Percentiles rank a stretch among this genome's conserved stretches.
These are phyloP conservation scores for Cicer judaicum DNA, from an alignment of 306 rosid species.

Conservation along the genomic window DNA sequence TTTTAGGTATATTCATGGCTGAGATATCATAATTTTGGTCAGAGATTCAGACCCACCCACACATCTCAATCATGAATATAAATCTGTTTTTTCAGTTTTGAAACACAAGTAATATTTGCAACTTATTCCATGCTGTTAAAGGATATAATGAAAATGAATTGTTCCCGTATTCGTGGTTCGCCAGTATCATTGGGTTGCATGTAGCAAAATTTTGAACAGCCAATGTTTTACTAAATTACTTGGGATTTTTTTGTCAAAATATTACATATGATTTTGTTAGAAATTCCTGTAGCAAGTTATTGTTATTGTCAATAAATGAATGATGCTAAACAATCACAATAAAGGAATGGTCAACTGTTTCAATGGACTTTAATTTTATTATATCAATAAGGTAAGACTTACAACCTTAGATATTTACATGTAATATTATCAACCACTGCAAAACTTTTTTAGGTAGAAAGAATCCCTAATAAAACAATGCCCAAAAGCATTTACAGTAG, in stretches of 20 bases:
- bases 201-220: conserved; percentile 45
- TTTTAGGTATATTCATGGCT: no score
- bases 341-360: no score
- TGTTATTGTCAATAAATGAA: conserved; percentile 54
- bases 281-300: conserved; percentile 3
- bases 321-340: no score
- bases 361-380: no score
- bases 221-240: not conserved
- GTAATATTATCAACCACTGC: not conserved
- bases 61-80: conserved; percentile 57
- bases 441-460: not conserved
- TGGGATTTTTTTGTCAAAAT: no score
- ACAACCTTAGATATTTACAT: conserved; percentile 33
- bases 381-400: not conserved
- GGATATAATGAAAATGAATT: conserved; percentile 87
- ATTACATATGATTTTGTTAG: conserved; percentile 5
- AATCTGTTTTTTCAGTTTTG: conserved; percentile 26
- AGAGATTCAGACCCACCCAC: not conserved
- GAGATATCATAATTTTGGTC: not conserved
- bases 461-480: conserved; percentile 13
- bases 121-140: conserved; percentile 53
- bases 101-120: conserved; percentile 1
- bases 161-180: conserved; percentile 75
- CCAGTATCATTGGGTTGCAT: conserved; percentile 83
- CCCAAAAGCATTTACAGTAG: conserved; percentile 14